These are phyloP conservation scores for Tanacetum coccineum DNA, from an alignment of 129 eudicot genomes.

Conservation along the genomic window DNA sequence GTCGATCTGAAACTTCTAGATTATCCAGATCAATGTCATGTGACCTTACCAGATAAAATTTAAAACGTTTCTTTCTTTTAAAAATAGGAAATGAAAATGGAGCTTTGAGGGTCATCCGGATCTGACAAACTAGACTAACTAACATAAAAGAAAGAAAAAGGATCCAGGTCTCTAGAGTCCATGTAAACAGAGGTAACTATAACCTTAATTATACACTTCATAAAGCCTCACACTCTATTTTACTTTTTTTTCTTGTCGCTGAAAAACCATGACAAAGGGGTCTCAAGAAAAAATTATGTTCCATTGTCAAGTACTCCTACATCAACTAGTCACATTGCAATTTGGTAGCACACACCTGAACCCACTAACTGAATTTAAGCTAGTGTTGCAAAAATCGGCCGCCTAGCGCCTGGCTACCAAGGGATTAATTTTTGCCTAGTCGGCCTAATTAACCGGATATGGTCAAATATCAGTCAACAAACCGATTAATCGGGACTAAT, in stretches of 20 bases:
- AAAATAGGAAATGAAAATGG: not conserved
- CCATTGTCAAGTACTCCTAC: no score
- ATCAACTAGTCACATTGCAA: no score
- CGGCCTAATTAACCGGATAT: no score
- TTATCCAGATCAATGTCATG: not conserved
- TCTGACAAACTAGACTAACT: not conserved
- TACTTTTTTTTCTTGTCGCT: not conserved
- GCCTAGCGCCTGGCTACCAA: no score
- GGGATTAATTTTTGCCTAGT: no score
- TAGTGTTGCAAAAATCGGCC: no score
- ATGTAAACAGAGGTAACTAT: not conserved
- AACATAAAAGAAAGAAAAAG: not conserved
- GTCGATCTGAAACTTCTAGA: not conserved
- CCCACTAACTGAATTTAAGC: no score
- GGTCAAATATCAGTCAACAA: no score
- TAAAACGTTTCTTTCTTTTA: slow-evolving; percentile 3
- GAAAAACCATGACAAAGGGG: not conserved
- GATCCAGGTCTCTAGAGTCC: no score
- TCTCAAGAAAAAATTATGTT: not conserved
- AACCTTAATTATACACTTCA: slow-evolving; percentile 15
- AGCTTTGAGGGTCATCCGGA: not conserved
- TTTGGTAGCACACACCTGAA: no score
- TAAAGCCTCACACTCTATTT: not conserved
- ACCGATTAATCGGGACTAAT: no score
- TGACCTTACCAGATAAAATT: slow-evolving; percentile 13